Conservation (phyloP, 2,329 filamentous ascomycete genomes). For the Trichoderma guizhouense region DNA sequence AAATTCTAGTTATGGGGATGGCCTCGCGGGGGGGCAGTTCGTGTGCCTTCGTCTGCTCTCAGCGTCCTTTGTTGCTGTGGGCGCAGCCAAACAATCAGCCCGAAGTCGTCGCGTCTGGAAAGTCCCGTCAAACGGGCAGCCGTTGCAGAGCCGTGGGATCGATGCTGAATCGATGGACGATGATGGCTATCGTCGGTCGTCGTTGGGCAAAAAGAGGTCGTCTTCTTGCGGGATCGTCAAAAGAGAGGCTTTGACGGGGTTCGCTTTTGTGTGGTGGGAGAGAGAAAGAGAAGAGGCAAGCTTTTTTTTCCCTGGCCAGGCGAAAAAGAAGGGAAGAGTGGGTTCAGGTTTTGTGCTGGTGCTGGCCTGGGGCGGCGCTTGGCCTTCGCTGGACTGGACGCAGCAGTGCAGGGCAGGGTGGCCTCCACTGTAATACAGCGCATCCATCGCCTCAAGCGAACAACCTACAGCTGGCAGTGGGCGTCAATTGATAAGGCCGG, state of each 20-base stretch:
- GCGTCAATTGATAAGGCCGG: neutral
- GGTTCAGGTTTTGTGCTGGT: conserved; percentile 19
- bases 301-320: conserved; percentile 17
- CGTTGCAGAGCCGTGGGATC: neutral
- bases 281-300: conserved; percentile 16
- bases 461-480: neutral
- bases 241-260: neutral
- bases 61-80: neutral
- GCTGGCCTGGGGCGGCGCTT: conserved; percentile 3
- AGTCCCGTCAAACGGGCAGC: neutral
- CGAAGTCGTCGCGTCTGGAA: conserved; percentile 19
- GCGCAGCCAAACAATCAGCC: neutral
- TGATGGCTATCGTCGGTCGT: conserved; percentile 20
- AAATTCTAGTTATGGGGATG: conserved; percentile 3
- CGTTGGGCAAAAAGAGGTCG: conserved; percentile 5
- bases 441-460: neutral
- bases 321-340: conserved; percentile 16
- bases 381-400: no score
- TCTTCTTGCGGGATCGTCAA: neutral
- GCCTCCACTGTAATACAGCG: neutral
- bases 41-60: neutral
- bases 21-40: conserved; percentile 18
- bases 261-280: conserved; percentile 3
- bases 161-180: conserved; percentile 4
- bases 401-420: no score